Evolutionary conservation across 2,329 filamentous ascomycete species (phyloP).

Genomic region (Chaetomium olivaceum): DNA sequence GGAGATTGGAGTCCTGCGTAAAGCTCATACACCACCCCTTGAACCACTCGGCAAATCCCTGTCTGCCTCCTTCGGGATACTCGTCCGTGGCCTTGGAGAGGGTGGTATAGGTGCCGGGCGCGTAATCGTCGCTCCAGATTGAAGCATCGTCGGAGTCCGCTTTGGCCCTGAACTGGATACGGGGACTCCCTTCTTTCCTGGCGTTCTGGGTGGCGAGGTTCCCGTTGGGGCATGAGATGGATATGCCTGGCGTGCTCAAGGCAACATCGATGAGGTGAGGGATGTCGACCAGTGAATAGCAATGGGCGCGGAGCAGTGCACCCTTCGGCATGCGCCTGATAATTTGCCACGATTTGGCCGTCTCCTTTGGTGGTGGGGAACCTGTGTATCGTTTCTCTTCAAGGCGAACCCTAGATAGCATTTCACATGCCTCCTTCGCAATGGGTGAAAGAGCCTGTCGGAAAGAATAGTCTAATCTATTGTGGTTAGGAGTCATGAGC

Average conservation of each 20-base stretch:
- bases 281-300: conserved; percentile 88
- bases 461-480: conserved; percentile 65
- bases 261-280: conserved; percentile 75
- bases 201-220: conserved; percentile 57
- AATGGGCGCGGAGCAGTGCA: conserved; percentile 78
- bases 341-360: conserved; percentile 82
- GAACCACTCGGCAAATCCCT: conserved; percentile 77
- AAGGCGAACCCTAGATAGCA: conserved; percentile 76
- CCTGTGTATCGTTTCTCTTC: conserved; percentile 64
- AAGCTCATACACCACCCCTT: conserved; percentile 71
- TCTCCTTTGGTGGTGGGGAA: conserved; percentile 71
- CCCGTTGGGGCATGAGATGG: conserved; percentile 60
- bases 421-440: conserved; percentile 72
- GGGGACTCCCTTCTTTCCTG: conserved; percentile 49
- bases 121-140: conserved; percentile 69
- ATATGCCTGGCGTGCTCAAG: conserved; percentile 71
- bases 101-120: conserved; percentile 58
- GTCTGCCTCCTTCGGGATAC: conserved; percentile 71
- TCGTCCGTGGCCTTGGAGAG: conserved; percentile 64
- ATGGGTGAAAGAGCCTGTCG: conserved; percentile 74
- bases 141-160: conserved; percentile 41
- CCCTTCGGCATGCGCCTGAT: conserved; percentile 88
- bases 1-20: conserved; percentile 33
- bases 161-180: conserved; percentile 60
- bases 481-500: conserved; percentile 12